phyloP scores from a whole-genome alignment of 805 yeast species.

The Danielia reshetovae region DNA sequence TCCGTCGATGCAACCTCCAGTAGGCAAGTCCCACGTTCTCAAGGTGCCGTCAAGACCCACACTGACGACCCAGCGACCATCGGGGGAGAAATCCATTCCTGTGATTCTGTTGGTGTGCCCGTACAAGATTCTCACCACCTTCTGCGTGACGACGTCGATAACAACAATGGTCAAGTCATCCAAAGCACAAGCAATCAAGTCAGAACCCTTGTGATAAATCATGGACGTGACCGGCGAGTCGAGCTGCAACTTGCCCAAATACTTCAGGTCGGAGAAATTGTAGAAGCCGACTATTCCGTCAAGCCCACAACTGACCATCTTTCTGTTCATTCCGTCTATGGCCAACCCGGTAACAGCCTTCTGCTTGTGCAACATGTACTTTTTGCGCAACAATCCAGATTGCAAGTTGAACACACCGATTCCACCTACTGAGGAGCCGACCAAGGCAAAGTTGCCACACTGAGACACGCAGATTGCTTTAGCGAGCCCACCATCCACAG shows the following conservation, averaged over 20 bases:
- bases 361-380: constrained; percentile 59
- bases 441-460: constrained; percentile 93
- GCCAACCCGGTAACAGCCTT: constrained; percentile 85
- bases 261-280: constrained; percentile 70
- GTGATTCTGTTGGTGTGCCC: constrained; percentile 92
- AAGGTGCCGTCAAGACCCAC: constrained; percentile 81
- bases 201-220: constrained; percentile 78
- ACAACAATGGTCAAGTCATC: constrained; percentile 85
- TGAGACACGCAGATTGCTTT: constrained; percentile 76
- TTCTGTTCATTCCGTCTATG: constrained; percentile 84
- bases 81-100: constrained; percentile 83
- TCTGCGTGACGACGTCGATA: constrained; percentile 76
- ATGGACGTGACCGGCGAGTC: constrained; percentile 75
- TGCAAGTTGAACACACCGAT: constrained; percentile 86
- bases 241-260: constrained; percentile 61
- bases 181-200: constrained; percentile 76
- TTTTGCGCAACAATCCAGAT: constrained; percentile 78
- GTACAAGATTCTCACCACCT: constrained; percentile 77
- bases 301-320: constrained; percentile 80
- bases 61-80: constrained; percentile 92
- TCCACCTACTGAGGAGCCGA: constrained; percentile 85
- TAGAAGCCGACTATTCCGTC: constrained; percentile 89
- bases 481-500: constrained; percentile 75
- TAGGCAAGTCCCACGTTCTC: constrained; percentile 96
- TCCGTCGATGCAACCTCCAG: constrained; percentile 96